Conservation (phyloP, 2,329 filamentous ascomycete genomes). For the Didymella exigua region DNA sequence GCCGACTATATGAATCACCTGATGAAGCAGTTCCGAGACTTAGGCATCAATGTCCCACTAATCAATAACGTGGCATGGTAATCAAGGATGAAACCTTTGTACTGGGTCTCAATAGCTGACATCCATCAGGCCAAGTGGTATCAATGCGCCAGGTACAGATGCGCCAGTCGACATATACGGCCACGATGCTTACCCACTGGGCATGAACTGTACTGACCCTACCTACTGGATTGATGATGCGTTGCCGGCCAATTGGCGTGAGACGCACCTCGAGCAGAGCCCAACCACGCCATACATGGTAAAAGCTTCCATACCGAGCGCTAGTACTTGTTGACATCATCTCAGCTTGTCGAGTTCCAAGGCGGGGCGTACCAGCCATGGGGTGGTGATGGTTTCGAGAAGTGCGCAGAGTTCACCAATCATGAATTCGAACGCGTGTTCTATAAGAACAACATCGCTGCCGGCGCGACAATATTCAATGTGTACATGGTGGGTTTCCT, state of each 20-base stretch:
- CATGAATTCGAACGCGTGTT: conserved; percentile 76
- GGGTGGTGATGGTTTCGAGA: conserved; percentile 70
- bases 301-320: not conserved
- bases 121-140: conserved; percentile 50
- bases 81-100: too few species aligned
- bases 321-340: not conserved
- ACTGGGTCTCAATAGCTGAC: too few species aligned
- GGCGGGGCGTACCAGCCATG: conserved; percentile 73
- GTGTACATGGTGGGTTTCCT: conserved; percentile 65
- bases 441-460: conserved; percentile 73
- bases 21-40: conserved; percentile 67
- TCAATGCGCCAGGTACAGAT: conserved; percentile 65
- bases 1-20: conserved; percentile 71
- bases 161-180: conserved; percentile 68
- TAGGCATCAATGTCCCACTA: conserved; percentile 73
- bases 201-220: conserved; percentile 65
- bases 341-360: conserved; percentile 63
- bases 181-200: conserved; percentile 67
- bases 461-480: conserved; percentile 69
- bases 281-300: conserved; percentile 66
- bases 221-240: conserved; percentile 61
- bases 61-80: conserved; percentile 71
- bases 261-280: conserved; percentile 62
- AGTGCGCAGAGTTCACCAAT: conserved; percentile 69
- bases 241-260: conserved; percentile 61